A percentile compares a stretch with the other conserved stretches of the same genome.
Conservation (phyloP, 2,329 filamentous ascomycete genomes). For the Penicillium sp. region DNA sequence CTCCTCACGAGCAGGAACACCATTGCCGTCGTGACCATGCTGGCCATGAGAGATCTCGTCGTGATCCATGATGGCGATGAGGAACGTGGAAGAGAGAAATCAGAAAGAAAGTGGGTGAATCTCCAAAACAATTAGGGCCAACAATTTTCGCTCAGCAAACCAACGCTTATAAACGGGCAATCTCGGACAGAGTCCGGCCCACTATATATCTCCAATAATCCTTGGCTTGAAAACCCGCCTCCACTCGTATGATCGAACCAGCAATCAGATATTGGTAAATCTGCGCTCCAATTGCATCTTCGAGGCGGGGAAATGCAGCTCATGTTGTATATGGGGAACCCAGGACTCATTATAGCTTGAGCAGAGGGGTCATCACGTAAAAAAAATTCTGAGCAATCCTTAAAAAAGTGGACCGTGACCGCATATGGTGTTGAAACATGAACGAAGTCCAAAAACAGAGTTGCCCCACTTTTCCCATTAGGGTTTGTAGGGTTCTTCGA, state of each 20-base stretch:
- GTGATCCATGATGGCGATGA: not conserved
- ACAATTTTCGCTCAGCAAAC: not conserved
- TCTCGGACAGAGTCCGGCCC: not conserved
- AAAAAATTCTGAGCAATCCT: not conserved
- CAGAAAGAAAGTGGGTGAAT: not conserved
- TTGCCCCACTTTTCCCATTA: slow-evolving; percentile 2
- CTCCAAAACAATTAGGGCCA: not conserved
- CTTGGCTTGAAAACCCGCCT: not conserved
- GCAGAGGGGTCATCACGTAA: slow-evolving; percentile 1
- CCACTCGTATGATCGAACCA: not conserved
- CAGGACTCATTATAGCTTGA: not conserved
- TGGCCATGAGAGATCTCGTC: slow-evolving; percentile 3
- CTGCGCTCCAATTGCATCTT: not conserved
- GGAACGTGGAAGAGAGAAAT: not conserved
- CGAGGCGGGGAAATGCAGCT: not conserved
- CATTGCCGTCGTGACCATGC: not conserved
- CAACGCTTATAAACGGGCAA: slow-evolving; percentile 2
- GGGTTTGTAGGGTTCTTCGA: not conserved
- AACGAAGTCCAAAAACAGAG: not conserved
- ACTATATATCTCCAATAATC: not conserved
- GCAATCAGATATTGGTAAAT: not conserved
- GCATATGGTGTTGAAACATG: not conserved
- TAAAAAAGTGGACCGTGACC: slow-evolving; percentile 1
- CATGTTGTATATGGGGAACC: not conserved
- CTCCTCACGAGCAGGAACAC: not conserved